Percentiles rank a stretch among this genome's conserved stretches.
phyloP scores from a whole-genome alignment of 495 filamentous ascomycete genomes.

The Aspergillus sclerotioniger region DNA sequence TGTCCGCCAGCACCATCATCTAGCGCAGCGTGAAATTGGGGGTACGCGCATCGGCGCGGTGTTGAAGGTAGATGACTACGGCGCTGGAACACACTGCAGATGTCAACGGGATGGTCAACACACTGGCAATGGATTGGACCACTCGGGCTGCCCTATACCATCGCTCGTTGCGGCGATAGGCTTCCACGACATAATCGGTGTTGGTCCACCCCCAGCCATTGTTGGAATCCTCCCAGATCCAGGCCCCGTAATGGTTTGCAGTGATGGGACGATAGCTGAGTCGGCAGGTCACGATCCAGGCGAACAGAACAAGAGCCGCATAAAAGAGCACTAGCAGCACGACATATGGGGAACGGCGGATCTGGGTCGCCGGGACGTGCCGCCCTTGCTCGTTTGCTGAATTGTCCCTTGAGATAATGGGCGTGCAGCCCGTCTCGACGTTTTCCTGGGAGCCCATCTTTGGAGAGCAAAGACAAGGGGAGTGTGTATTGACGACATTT shows the following conservation, averaged over 20 bases:
- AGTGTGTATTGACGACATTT: no score
- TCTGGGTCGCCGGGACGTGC: no score
- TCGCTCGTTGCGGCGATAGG: conserved; percentile 15
- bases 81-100: conserved; percentile 29
- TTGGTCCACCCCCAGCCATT: neutral
- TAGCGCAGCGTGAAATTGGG: conserved; percentile 18
- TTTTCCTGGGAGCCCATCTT: no score
- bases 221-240: neutral
- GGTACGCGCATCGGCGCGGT: neutral
- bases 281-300: conserved; percentile 12
- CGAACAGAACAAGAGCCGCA: conserved; percentile 6
- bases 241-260: conserved; percentile 5
- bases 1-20: conserved; percentile 25
- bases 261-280: conserved; percentile 13
- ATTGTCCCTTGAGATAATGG: no score
- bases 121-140: conserved; percentile 19
- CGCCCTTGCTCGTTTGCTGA: no score
- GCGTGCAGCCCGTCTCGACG: no score
- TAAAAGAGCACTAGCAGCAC: conserved; percentile 9
- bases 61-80: conserved; percentile 27
- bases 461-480: no score
- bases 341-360: neutral
- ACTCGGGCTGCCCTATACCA: conserved; percentile 27
- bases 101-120: conserved; percentile 29
- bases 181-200: neutral